A percentile compares a stretch with the other conserved stretches of the same genome.
phyloP scores from a whole-genome alignment of 371 early-diverging fungal species.

The Thermomucor indicae-seudaticae region DNA sequence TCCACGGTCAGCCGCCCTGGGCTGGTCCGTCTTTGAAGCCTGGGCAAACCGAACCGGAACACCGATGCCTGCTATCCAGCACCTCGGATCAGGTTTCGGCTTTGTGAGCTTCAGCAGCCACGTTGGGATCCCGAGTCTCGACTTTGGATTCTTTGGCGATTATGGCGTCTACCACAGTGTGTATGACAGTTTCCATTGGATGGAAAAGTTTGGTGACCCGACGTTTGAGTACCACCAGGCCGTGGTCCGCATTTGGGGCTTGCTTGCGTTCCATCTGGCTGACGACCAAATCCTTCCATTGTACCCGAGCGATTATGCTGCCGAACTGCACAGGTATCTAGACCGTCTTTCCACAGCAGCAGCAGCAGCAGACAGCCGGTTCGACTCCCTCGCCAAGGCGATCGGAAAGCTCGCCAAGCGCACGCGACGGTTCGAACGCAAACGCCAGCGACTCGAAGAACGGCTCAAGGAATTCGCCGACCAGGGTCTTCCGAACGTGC shows the following conservation, averaged over 20 bases:
- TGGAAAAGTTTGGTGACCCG: slow-evolving; percentile 67
- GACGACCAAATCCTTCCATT: slow-evolving; percentile 36
- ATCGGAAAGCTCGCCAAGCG: slow-evolving; percentile 3
- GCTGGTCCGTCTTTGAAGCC: slow-evolving; percentile 11
- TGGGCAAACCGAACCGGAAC: slow-evolving; percentile 11
- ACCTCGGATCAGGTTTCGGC: slow-evolving; percentile 52
- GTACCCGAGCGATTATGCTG: slow-evolving; percentile 32
- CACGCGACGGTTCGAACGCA: slow-evolving; percentile 8
- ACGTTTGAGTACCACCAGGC: slow-evolving; percentile 54
- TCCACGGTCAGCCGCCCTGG: slow-evolving; percentile 15
- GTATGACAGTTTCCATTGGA: slow-evolving; percentile 57
- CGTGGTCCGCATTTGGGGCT: slow-evolving; percentile 37
- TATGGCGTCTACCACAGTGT: slow-evolving; percentile 57
- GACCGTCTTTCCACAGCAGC: slow-evolving; percentile 1
- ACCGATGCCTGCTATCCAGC: slow-evolving; percentile 13
- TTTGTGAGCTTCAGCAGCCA: slow-evolving; percentile 55
- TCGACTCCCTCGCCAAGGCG: slow-evolving; percentile 2
- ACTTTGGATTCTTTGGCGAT: slow-evolving; percentile 44
- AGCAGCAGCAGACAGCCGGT: not conserved
- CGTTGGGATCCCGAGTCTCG: slow-evolving; percentile 53
- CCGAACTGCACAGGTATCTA: slow-evolving; percentile 9
- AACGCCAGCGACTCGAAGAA: slow-evolving; percentile 4
- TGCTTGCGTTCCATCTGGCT: slow-evolving; percentile 32
- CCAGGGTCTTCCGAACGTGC: slow-evolving; percentile 13
- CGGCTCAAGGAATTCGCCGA: not conserved